Base-by-base conservation (phyloP, 768 basidiomycete species). In the Lactarius sanguifluus region DNA sequence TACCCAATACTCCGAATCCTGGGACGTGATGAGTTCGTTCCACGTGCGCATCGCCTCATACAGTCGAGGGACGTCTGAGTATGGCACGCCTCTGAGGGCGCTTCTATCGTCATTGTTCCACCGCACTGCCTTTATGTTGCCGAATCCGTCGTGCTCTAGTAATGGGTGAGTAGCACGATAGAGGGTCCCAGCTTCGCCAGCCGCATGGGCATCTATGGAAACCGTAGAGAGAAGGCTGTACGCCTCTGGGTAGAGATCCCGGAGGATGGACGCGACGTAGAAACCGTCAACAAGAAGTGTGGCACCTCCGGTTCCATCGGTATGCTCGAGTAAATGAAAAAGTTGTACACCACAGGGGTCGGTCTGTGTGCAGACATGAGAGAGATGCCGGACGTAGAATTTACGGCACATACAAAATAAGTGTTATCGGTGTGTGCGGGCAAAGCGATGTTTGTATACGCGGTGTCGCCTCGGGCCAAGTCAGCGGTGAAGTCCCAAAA, bases 401-500 rank as follows among this genome's bases (percentile, higher is more conserved):
- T 15, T 38, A 57, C 5, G 18, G 76, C 83, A 70, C 69, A 1
- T 64, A 91, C 90, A 68, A 82, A 93, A 81, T 90, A 90, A 12
- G 87, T 87, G 52, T 82, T 87, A 68, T 90, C 88, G 1, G 88
- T 90, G 74, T 99, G 96, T 0, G 93, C 94, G 4, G 85, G 87
- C 8, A 99, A 85, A 1, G 89, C 90, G 55, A 96, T 77, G 7
- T 88, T 92, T 5, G 94, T 94, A 78, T 99, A 99, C 0, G 96
- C 95, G 9, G 94, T 91, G 75, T 99, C 96, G 15, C 94, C 94
- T 72, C 90, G 94, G 20, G 89, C 87, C 25, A 96, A 82, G 73
- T 96, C 88, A 0, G 96, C 86, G 0, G 94, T 97, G 73, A 98
- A 96, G 73, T 98, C 94, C 96, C 96, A 99, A 77, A 98, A 96